Evolutionary conservation across 306 rosid species (phyloP), one percentile per base, ranked within the genome.

Genomic region (Quercus cerris): DNA sequence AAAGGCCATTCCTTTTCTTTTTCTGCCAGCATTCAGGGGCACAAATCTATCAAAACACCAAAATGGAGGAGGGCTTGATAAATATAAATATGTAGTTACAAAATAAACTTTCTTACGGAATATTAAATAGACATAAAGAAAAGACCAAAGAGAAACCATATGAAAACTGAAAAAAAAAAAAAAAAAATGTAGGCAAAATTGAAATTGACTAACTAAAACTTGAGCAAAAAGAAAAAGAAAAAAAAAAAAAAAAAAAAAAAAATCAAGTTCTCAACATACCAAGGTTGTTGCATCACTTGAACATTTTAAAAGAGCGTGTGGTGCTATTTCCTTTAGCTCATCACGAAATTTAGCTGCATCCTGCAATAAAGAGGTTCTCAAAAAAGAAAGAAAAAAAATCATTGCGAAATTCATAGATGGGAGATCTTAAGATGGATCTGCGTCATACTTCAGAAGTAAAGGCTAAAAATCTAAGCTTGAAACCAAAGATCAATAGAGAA

Each of bases 331-430:
- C 81, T 81, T 90, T 38, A 95, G 89, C 85, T 95, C 97, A 55
- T 95, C 93, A 17, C 97, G 99, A 80, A 85, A 91, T 76, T 84
- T 93, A 58, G 93, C 98, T 30, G 99, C 99, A 33, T 95, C 99
- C 99, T 95, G 87, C 20, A 27, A 54, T 1, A 54, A 15, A 30
- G 9, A 20, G 31, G 49, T 67, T 18, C 23, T 22, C 71, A 19
- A 33, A 38, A 64, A 13, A 56, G 52, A 61, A 1, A 17, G 12
- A 63, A 11, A 38, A 75, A 58, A 77, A 28, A 75, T 70, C 19
- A 28, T 28, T 31, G 75, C 27, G 66, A 77, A 67, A 30, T 72
- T 35, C 3, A 77, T 23, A 69, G 70, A 78, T 19, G 57, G 33
- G 63, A 14, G 38, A 51, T 56, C 75, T 56, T 54, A 56, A 67